phyloP scores from a whole-genome alignment of 192 early-diverging fungal species.

The Rhizophagus clarus region DNA sequence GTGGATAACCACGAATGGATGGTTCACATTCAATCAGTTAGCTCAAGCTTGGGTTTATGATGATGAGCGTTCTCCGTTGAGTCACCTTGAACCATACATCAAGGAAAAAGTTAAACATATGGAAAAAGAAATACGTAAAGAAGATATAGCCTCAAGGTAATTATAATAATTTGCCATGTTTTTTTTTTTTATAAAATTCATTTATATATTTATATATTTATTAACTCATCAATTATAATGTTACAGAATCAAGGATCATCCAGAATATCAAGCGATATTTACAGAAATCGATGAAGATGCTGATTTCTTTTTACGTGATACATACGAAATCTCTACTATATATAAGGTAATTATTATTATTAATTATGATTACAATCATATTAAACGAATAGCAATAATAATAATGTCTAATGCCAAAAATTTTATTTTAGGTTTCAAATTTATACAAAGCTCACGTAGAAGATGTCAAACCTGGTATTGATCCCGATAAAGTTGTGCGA shows the following conservation, averaged over 20 bases:
- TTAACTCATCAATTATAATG: neutral
- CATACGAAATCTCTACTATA: constrained; percentile 31
- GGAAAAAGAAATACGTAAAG: constrained; percentile 33
- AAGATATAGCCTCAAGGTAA: constrained; percentile 28
- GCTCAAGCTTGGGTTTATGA: constrained; percentile 34
- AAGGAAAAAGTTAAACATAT: constrained; percentile 29
- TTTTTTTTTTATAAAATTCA: neutral
- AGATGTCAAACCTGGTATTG: constrained; percentile 25
- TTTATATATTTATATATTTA: neutral
- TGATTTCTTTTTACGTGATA: constrained; percentile 29
- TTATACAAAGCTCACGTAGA: constrained; percentile 31
- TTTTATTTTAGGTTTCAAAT: constrained; percentile 21
- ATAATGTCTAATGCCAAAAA: too few species aligned
- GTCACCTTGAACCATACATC: constrained; percentile 25
- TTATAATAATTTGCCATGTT: neutral
- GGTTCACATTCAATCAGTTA: constrained; percentile 33
- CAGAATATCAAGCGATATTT: constrained; percentile 24
- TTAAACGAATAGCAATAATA: neutral
- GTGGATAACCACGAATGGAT: constrained; percentile 28
- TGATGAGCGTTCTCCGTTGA: constrained; percentile 17
- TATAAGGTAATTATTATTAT: constrained; percentile 26
- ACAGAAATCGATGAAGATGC: constrained; percentile 30
- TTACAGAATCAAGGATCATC: constrained; percentile 30
- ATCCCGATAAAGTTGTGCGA: constrained; percentile 25
- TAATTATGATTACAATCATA: too few species aligned